Percentiles rank a stretch among this genome's conserved stretches.
These are phyloP conservation scores for Coemansia brasiliensis DNA, from an alignment of 192 early-diverging fungal genomes.

Conservation along the genomic window DNA sequence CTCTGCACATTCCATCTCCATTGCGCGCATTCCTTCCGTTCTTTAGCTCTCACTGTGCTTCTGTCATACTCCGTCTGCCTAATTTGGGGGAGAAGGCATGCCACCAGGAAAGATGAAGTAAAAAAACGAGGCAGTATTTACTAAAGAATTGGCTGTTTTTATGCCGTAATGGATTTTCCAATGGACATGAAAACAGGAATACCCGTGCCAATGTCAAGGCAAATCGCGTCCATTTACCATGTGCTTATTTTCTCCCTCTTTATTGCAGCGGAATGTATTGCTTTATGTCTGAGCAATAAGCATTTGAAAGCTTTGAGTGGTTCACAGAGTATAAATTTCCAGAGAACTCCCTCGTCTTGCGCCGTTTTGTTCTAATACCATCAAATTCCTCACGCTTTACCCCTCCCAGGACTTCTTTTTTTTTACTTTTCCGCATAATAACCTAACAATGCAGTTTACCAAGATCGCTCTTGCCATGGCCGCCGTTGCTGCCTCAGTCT, in stretches of 20 bases:
- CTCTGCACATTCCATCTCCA: too few relatives aligned
- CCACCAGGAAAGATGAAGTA: too few relatives aligned
- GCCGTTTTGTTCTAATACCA: background rate
- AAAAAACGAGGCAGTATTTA: background rate
- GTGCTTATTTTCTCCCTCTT: too few relatives aligned
- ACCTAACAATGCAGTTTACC: constrained; percentile 49
- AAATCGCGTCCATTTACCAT: too few relatives aligned
- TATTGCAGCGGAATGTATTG: too few relatives aligned
- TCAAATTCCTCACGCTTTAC: background rate
- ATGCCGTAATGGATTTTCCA: constrained; percentile 1
- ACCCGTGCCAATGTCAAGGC: background rate
- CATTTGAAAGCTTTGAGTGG: too few relatives aligned
- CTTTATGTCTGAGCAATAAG: too few relatives aligned
- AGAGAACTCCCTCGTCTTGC: background rate
- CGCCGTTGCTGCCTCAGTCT: constrained; percentile 40
- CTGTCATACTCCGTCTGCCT: too few relatives aligned
- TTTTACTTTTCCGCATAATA: constrained; percentile 3
- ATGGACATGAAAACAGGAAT: background rate
- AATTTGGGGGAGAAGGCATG: too few relatives aligned
- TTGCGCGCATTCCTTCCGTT: too few relatives aligned
- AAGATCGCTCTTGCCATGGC: constrained; percentile 56
- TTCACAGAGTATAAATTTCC: background rate
- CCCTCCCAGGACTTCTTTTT: background rate
- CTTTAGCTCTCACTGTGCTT: background rate
- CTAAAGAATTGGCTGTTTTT: background rate